A percentile compares a stretch with the other conserved stretches of the same genome.
These are phyloP conservation scores for Hypoxylon perforatum DNA, from an alignment of 495 filamentous ascomycete genomes.

Conservation along the genomic window DNA sequence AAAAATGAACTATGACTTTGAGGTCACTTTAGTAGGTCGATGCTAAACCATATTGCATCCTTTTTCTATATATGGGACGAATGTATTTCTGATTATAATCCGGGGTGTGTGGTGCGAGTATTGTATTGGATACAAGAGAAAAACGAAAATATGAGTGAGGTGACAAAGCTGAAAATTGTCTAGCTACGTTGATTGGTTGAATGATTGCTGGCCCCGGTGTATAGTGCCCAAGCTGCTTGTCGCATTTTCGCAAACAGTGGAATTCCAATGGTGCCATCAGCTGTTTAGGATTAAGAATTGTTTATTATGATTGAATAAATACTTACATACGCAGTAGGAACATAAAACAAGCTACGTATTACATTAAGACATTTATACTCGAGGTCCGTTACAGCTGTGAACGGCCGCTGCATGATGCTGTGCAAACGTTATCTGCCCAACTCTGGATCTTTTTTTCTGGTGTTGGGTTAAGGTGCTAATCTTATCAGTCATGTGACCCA, in stretches of 20 bases:
- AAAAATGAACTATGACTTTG: background rate
- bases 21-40: background rate
- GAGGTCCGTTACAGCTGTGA: no score
- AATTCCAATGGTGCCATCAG: background rate
- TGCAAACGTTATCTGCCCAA: background rate
- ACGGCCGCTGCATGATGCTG: background rate
- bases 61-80: conserved; percentile 7
- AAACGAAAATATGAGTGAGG: background rate
- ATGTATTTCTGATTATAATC: conserved; percentile 11
- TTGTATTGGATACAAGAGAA: conserved; percentile 16
- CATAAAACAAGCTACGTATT: no score
- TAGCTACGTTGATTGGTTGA: conserved; percentile 18
- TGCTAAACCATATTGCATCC: conserved; percentile 2
- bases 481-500: conserved; percentile 34
- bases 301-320: no score
- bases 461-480: conserved; percentile 12
- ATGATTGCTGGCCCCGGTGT: conserved; percentile 5
- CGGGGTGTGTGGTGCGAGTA: conserved; percentile 20
- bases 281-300: no score
- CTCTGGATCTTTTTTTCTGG: background rate
- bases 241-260: background rate
- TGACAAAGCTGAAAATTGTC: conserved; percentile 15
- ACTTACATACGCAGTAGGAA: no score
- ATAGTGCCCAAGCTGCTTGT: background rate
- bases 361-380: no score